phyloP scores from a whole-genome alignment of 2,329 filamentous ascomycete genomes.

The Aspergillus unguis region DNA sequence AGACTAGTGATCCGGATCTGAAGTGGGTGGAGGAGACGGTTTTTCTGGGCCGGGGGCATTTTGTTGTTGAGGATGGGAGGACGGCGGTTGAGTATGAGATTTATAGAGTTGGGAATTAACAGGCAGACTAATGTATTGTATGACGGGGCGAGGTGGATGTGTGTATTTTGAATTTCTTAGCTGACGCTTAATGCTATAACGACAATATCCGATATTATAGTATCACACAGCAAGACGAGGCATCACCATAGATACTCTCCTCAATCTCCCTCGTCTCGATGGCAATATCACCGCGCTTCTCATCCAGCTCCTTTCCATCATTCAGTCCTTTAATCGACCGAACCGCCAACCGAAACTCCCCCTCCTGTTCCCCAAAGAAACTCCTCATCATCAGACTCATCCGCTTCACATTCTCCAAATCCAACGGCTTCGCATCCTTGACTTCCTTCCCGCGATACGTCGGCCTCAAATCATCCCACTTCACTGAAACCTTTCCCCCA shows the following conservation, averaged over 20 bases:
- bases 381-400: slow-evolving; percentile 79
- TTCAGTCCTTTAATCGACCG: slow-evolving; percentile 51
- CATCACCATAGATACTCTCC: background rate
- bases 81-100: background rate
- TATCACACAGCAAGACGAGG: background rate
- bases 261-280: background rate
- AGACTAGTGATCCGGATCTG: background rate
- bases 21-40: background rate
- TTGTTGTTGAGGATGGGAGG: background rate
- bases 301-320: background rate
- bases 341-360: slow-evolving; percentile 60
- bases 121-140: no score
- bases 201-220: background rate
- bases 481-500: slow-evolving; percentile 50
- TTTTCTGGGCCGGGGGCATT: background rate
- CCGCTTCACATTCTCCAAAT: slow-evolving; percentile 60
- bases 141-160: no score
- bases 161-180: no score
- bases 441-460: slow-evolving; percentile 70
- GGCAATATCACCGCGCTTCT: background rate
- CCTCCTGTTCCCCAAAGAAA: slow-evolving; percentile 72
- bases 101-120: background rate
- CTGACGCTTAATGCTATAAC: no score
- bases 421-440: slow-evolving; percentile 57
- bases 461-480: slow-evolving; percentile 64